A percentile compares a stretch with the other conserved stretches of the same genome.
Evolutionary conservation across 148 eudicot genomes (phyloP).

Genomic region (Beta vulgaris): DNA sequence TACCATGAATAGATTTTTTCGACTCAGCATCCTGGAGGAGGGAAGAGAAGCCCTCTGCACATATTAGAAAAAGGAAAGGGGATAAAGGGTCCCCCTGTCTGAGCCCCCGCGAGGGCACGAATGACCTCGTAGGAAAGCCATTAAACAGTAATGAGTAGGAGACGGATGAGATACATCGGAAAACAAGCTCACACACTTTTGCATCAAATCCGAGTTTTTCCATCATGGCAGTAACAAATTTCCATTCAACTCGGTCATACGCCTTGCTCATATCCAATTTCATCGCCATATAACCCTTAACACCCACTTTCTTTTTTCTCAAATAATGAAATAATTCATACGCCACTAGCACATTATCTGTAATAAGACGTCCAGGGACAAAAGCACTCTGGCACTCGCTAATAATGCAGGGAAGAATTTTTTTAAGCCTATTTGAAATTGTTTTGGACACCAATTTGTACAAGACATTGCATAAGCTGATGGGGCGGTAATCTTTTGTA

Average conservation of each 20-base stretch:
- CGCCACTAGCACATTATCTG: background rate
- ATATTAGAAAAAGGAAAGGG: background rate
- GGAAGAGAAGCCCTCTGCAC: background rate
- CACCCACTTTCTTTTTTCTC: background rate
- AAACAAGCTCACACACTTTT: background rate
- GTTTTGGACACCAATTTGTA: background rate
- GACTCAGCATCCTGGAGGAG: background rate
- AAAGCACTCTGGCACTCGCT: background rate
- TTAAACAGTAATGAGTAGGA: background rate
- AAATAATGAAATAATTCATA: background rate
- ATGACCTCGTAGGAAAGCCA: background rate
- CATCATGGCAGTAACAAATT: background rate
- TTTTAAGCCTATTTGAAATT: background rate
- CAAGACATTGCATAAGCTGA: background rate
- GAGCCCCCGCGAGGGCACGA: background rate
- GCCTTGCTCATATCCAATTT: too few relatives aligned
- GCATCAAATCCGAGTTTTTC: background rate
- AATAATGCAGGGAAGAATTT: background rate
- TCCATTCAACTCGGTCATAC: background rate
- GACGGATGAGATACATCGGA: background rate
- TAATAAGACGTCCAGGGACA: too few relatives aligned
- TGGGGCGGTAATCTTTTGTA: background rate
- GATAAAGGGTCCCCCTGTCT: background rate
- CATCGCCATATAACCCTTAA: background rate
- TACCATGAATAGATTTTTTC: background rate